These are phyloP conservation scores for Lepidium aucheri DNA, from an alignment of 345 rosid genomes.

Conservation along the genomic window DNA sequence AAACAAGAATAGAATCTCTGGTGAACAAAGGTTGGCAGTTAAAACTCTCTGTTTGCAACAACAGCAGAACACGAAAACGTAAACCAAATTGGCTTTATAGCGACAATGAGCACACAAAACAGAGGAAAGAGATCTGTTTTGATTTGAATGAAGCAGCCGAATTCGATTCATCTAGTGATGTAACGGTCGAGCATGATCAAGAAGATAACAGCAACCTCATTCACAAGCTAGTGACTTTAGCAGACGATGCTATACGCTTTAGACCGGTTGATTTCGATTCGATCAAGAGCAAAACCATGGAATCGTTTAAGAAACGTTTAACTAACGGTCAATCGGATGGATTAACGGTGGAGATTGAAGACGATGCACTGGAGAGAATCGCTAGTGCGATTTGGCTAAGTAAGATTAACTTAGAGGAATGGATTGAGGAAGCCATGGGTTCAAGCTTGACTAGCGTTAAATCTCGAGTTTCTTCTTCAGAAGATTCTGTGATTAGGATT, in stretches of 20 bases:
- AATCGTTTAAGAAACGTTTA: constrained; percentile 45
- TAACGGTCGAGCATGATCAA: constrained; percentile 69
- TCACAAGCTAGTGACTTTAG: constrained; percentile 41
- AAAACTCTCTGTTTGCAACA: constrained; percentile 46
- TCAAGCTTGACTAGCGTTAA: constrained; percentile 58
- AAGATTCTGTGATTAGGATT: constrained; percentile 40
- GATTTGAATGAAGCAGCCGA: constrained; percentile 79
- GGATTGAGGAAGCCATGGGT: constrained; percentile 62
- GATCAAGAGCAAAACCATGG: constrained; percentile 31
- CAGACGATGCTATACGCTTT: constrained; percentile 59
- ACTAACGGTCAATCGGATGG: constrained; percentile 27
- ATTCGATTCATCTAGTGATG: constrained; percentile 65
- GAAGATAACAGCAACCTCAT: constrained; percentile 40
- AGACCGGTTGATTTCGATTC: constrained; percentile 58
- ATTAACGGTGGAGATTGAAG: constrained; percentile 43
- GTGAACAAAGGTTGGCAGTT: constrained; percentile 65
- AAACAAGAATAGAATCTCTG: constrained; percentile 49
- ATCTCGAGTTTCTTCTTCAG: constrained; percentile 28
- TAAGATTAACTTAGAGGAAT: constrained; percentile 59
- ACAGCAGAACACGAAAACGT: constrained; percentile 49
- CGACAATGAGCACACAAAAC: constrained; percentile 41
- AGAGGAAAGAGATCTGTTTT: constrained; percentile 63
- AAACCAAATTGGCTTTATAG: constrained; percentile 59
- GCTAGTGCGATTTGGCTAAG: constrained; percentile 63
- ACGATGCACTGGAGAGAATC: constrained; percentile 67